Percentiles rank a stretch among this genome's conserved stretches.
Evolutionary conservation across 331 rosid species (phyloP).

Genomic region (Erythrophleum ivorense): DNA sequence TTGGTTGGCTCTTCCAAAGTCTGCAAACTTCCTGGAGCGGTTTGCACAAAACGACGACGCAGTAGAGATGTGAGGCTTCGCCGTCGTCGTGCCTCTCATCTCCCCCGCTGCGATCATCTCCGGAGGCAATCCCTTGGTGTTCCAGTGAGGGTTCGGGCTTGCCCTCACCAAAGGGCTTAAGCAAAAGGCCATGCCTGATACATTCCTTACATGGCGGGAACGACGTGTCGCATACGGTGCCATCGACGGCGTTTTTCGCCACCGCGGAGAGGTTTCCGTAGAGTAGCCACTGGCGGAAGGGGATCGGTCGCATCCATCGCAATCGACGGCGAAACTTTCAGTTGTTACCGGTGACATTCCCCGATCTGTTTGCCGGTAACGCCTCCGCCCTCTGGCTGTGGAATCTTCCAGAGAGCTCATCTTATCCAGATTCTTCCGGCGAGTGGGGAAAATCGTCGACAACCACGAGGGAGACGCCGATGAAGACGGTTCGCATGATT

Average conservation of each 20-base stretch:
- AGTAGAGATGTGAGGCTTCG: conserved; percentile 62
- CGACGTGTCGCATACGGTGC: conserved; percentile 52
- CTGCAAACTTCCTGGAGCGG: conserved; percentile 86
- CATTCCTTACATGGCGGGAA: conserved; percentile 47
- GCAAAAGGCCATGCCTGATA: conserved; percentile 73
- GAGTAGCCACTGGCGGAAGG: conserved; percentile 62
- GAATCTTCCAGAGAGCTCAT: conserved; percentile 30
- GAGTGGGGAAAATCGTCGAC: conserved; percentile 55
- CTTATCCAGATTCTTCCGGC: conserved; percentile 46
- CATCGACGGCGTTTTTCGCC: conserved; percentile 63
- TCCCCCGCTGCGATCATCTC: conserved; percentile 58
- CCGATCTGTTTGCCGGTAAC: conserved; percentile 52
- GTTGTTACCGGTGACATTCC: conserved; percentile 83
- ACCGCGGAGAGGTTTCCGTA: conserved; percentile 60
- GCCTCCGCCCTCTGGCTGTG: conserved; percentile 17
- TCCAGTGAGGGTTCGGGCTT: conserved; percentile 78
- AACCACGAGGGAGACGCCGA: conserved; percentile 72
- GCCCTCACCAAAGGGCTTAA: conserved; percentile 88
- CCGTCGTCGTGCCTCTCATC: conserved; percentile 42
- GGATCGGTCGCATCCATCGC: conserved; percentile 57
- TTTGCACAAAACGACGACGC: conserved; percentile 72
- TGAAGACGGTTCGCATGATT: conserved; percentile 41
- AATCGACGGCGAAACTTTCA: conserved; percentile 41
- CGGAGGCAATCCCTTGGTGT: conserved; percentile 61
- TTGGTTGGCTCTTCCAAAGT: conserved; percentile 77